Conservation (phyloP, 192 early-diverging fungal species). For the Neocallimastix lanati region DNA sequence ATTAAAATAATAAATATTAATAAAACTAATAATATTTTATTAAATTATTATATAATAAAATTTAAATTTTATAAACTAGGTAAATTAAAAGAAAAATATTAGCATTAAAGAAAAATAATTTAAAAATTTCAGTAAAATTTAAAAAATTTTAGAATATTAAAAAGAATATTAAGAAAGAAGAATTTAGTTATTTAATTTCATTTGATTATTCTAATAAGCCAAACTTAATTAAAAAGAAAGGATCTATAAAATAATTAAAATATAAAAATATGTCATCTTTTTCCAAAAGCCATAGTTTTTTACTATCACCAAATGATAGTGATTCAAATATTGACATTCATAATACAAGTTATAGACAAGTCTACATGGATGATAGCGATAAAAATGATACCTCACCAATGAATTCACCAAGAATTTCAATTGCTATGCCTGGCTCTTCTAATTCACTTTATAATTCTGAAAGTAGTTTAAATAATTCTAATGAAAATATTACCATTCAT, state of each 20-base stretch:
- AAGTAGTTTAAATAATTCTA: not conserved
- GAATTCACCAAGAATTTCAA: not conserved
- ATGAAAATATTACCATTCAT: not conserved
- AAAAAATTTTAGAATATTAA: too few relatives aligned
- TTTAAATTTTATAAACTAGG: too few relatives aligned
- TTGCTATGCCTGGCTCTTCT: not conserved
- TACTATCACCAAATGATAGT: not conserved
- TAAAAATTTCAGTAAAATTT: too few relatives aligned
- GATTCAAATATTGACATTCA: not conserved
- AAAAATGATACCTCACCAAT: not conserved
- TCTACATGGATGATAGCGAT: not conserved
- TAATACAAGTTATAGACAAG: not conserved
- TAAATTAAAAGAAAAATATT: too few relatives aligned
- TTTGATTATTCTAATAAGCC: not conserved
- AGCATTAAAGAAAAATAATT: too few relatives aligned
- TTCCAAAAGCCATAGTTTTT: not conserved
- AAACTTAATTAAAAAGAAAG: not conserved
- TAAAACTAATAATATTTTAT: too few relatives aligned
- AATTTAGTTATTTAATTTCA: too few relatives aligned
- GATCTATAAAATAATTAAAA: not conserved
- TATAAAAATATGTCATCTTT: not conserved
- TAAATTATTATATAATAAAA: too few relatives aligned
- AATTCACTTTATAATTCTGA: not conserved
- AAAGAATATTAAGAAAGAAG: too few relatives aligned
- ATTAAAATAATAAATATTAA: too few relatives aligned